These are phyloP conservation scores for Westerdykella ornata DNA, from an alignment of 2,329 filamentous ascomycete genomes.

Conservation along the genomic window DNA sequence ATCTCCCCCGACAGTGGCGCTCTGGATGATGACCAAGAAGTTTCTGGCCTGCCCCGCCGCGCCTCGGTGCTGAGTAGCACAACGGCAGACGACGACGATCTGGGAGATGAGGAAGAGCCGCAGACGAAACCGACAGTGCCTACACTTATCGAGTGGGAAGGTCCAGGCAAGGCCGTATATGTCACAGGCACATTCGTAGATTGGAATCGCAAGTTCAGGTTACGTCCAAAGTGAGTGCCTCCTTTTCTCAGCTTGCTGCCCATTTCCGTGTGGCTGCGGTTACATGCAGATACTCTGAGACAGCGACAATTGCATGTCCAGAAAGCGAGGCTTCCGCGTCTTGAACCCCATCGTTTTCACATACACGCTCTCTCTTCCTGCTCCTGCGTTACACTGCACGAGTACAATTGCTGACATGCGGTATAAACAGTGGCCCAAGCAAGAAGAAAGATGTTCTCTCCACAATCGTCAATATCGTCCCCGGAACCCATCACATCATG, in stretches of 20 bases:
- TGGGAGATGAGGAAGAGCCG: slow-evolving; percentile 57
- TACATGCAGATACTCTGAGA: slow-evolving; percentile 12
- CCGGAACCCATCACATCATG: slow-evolving; percentile 92
- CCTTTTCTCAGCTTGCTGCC: slow-evolving; percentile 13
- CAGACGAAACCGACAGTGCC: slow-evolving; percentile 74
- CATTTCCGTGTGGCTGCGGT: slow-evolving; percentile 19
- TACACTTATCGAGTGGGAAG: slow-evolving; percentile 77
- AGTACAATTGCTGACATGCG: slow-evolving; percentile 22
- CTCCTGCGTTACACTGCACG: slow-evolving; percentile 27
- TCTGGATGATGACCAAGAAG: slow-evolving; percentile 37
- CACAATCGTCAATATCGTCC: slow-evolving; percentile 73
- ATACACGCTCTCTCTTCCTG: slow-evolving; percentile 7
- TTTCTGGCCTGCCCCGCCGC: slow-evolving; percentile 47
- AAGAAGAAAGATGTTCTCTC: slow-evolving; percentile 57
- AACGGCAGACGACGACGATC: slow-evolving; percentile 54
- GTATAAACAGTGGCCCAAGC: slow-evolving; percentile 34
- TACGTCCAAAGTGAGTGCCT: slow-evolving; percentile 71
- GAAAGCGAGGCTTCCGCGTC: slow-evolving; percentile 9
- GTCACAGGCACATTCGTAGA: slow-evolving; percentile 96
- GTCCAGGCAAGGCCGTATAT: slow-evolving; percentile 81
- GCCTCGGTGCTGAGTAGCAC: slow-evolving; percentile 50
- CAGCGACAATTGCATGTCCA: slow-evolving; percentile 13
- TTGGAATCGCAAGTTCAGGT: slow-evolving; percentile 88
- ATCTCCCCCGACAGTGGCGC: slow-evolving; percentile 54
- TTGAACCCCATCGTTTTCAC: slow-evolving; percentile 4